Percentiles rank a stretch among this genome's conserved stretches.
phyloP scores from a whole-genome alignment of 202 grass and related monocot species.

The Schoenoplectus tabernaemontani region DNA sequence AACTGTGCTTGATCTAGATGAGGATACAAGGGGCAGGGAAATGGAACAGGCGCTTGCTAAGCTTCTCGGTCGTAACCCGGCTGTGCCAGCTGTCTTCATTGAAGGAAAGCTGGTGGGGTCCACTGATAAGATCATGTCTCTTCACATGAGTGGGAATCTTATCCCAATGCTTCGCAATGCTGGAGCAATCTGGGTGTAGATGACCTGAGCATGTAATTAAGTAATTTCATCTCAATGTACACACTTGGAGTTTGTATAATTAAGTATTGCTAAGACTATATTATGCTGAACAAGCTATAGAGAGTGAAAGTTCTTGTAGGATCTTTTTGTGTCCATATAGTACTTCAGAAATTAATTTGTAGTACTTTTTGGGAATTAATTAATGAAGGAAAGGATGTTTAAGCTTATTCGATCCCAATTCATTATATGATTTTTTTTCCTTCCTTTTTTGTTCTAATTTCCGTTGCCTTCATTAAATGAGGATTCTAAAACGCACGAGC shows the following conservation, averaged over 20 bases:
- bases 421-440: not conserved
- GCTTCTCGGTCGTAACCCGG: constrained; percentile 38
- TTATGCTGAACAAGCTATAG: not conserved
- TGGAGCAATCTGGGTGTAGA: constrained; percentile 49
- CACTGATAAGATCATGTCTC: constrained; percentile 56
- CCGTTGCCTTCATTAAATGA: not conserved
- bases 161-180: constrained; percentile 54
- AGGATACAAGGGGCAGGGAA: constrained; percentile 41
- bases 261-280: not conserved
- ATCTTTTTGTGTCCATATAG: constrained; percentile 4
- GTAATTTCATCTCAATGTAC: not conserved
- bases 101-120: constrained; percentile 44
- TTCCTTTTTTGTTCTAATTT: not conserved
- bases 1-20: constrained; percentile 40
- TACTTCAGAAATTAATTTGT: constrained; percentile 1
- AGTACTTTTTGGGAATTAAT: constrained; percentile 3
- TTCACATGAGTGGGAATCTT: constrained; percentile 50
- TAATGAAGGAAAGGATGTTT: not conserved
- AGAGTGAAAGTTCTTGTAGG: not conserved
- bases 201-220: not conserved
- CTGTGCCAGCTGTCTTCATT: constrained; percentile 50
- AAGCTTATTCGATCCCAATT: not conserved
- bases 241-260: not conserved
- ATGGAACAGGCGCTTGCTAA: constrained; percentile 44
- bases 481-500: not conserved